These are phyloP conservation scores for Cystobasidium ongulense DNA, from an alignment of 768 basidiomycete genomes.

Conservation along the genomic window DNA sequence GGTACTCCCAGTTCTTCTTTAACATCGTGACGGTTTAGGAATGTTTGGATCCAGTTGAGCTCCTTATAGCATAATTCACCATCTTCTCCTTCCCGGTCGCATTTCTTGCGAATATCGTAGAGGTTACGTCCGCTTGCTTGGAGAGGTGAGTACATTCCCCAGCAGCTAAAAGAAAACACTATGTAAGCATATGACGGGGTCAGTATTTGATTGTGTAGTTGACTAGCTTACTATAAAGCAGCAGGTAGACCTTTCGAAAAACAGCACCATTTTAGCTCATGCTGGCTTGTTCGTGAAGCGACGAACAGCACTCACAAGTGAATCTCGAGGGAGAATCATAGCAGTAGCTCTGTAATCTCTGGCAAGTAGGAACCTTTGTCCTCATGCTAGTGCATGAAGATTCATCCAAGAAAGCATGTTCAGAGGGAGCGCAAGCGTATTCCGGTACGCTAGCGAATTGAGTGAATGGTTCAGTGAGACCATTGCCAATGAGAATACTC, in stretches of 20 bases:
- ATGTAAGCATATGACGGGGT: background rate
- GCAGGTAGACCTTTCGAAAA: slow-evolving; percentile 52
- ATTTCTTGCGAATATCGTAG: slow-evolving; percentile 66
- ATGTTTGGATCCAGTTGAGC: slow-evolving; percentile 79
- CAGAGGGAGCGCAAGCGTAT: slow-evolving; percentile 58
- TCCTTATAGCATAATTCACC: slow-evolving; percentile 50
- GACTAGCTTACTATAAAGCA: slow-evolving; percentile 51
- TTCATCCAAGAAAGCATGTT: slow-evolving; percentile 66
- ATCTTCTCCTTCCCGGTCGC: slow-evolving; percentile 62
- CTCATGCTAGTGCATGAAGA: slow-evolving; percentile 55
- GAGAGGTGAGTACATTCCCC: slow-evolving; percentile 62
- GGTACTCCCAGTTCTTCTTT: slow-evolving; percentile 74
- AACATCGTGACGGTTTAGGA: slow-evolving; percentile 67
- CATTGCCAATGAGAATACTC: slow-evolving; percentile 79
- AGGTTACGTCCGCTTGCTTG: slow-evolving; percentile 69
- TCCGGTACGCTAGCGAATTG: slow-evolving; percentile 77
- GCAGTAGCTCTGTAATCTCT: slow-evolving; percentile 64
- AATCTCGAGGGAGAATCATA: slow-evolving; percentile 56
- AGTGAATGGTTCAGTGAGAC: slow-evolving; percentile 50
- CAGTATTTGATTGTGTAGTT: background rate
- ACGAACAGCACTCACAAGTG: slow-evolving; percentile 47
- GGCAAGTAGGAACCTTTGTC: slow-evolving; percentile 63
- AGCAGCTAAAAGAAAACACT: slow-evolving; percentile 40
- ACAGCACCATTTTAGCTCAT: background rate
- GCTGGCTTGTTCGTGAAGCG: no score